Evolutionary conservation across 1,139 yeast genomes (phyloP), one percentile per base, ranked within the genome.

Genomic region (Geotrichum carabidarum): DNA sequence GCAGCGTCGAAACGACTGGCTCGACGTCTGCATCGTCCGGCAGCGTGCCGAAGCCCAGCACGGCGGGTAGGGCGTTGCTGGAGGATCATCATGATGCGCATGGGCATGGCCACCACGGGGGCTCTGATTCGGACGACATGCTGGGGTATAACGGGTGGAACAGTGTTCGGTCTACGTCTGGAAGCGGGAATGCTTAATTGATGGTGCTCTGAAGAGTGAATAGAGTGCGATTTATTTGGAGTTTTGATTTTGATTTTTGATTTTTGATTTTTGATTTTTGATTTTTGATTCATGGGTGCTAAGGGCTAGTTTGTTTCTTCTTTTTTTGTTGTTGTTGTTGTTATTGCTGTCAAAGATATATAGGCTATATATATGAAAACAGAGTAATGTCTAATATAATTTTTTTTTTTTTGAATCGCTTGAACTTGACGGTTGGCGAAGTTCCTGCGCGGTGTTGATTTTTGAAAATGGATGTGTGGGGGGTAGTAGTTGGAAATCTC

Each of bases 111-210:
- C n/a, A 15, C 8, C 47, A 32, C 1, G 31, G 15, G 11, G 14
- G 11, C 17, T 8, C 48, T 17, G 50, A 50, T 32, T 41, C 50
- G 22, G 54, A 50, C 9, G 49, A 50, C 30, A 51, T 48, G 50
- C 48, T 51, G 7, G 51, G 51, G 9, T 47, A 51, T 22, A 27
- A 50, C 12, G 55, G 55, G 18, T 51, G 55, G 55, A 42, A 42
- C 15, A 41, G 36, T 9, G 50, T 48, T 5, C 45, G 18, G 15
- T 36, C 48, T 8, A 18, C 31, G n/a, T 17, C n/a, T 11, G 17
- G 14, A 15, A 38, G 42, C 12, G 27, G 15, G 15, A 35, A 18
- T 14, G 11, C 5, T 9, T 17, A n/a, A 9, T 2, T 41, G n/a
- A n/a, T 12, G 4, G 14, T 17, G 3, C 37, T 11, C 12, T 17